These are phyloP conservation scores for Aspergillus cavernicola DNA, from an alignment of 495 filamentous ascomycete species.

Conservation along the genomic window DNA sequence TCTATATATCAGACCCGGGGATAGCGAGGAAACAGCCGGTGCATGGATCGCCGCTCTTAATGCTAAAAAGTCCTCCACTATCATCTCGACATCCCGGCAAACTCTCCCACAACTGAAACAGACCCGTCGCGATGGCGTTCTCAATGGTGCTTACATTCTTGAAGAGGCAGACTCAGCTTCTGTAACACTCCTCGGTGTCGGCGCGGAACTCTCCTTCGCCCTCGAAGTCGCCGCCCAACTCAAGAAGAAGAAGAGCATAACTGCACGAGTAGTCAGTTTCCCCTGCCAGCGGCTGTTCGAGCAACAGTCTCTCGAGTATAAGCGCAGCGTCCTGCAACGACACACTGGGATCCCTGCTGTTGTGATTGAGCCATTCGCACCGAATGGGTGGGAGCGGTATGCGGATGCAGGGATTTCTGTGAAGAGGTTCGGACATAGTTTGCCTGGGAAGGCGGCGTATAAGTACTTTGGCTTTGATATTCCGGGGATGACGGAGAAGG, in stretches of 20 bases:
- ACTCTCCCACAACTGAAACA: slow-evolving; percentile 37
- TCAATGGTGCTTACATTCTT: slow-evolving; percentile 46
- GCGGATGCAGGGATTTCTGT: slow-evolving; percentile 50
- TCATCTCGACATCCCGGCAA: slow-evolving; percentile 50
- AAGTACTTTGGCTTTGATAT: slow-evolving; percentile 51
- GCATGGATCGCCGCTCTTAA: slow-evolving; percentile 50
- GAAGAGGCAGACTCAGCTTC: slow-evolving; percentile 36
- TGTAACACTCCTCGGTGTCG: slow-evolving; percentile 49
- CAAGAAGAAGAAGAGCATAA: slow-evolving; percentile 32
- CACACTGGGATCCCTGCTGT: slow-evolving; percentile 40
- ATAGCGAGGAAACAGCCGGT: slow-evolving; percentile 54
- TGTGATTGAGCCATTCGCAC: slow-evolving; percentile 52
- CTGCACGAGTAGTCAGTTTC: slow-evolving; percentile 50
- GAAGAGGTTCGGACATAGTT: slow-evolving; percentile 43
- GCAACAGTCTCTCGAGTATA: slow-evolving; percentile 47
- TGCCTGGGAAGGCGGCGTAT: slow-evolving; percentile 51
- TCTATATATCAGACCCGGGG: slow-evolving; percentile 54
- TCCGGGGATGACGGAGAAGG: slow-evolving; percentile 40
- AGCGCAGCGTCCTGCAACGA: slow-evolving; percentile 35
- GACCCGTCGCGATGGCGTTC: slow-evolving; percentile 39
- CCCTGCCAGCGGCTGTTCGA: slow-evolving; percentile 54
- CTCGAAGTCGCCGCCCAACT: slow-evolving; percentile 34
- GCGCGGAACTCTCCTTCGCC: slow-evolving; percentile 46
- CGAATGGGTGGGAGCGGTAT: slow-evolving; percentile 58
- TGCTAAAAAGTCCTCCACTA: slow-evolving; percentile 40